Evolutionary conservation across 441 rosid species (phyloP), one percentile per base, ranked within the genome.

Genomic region (Erodium trifolium): DNA sequence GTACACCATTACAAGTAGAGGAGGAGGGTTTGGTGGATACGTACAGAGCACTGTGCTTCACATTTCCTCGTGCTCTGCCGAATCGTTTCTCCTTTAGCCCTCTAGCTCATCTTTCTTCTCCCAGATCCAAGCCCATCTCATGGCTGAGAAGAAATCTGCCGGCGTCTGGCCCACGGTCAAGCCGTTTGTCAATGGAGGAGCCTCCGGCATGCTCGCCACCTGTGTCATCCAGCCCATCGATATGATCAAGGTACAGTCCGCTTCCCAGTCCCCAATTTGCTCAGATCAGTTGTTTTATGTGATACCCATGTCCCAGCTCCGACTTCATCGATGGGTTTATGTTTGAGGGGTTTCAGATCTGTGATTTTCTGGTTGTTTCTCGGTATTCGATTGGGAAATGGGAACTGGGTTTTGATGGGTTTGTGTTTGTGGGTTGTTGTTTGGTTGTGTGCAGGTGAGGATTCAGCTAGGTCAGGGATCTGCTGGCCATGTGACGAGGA

Each of bases 201-300:
- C 90, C 67, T 88, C 99, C 57, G 99, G 99, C 19, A 94, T 94
- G 99, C 97, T 92, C 65, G 99, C 99, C 35, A 94, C 99, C 78
- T 90, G 96, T 78, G 98, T 90, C 76, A 86, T 94, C 75, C 99
- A 94, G 73, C 99, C 99, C 67, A 76, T 93, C 76, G 99, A 93
- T 64, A 93, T 93, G 99, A 71, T 93, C 78, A 93, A 94, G 99
- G 98, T 94, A 75, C 35, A 5, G 14, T 10, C 23, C 14, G 63
- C 3, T 65, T 1, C 17, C 2, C 31, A 16, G 4, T 60, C 67
- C 8, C 69, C 18, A n/a, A 27, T 72, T 10, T n/a, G 29, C n/a
- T 55, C 31, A 1, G 65, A 63, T 29, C n/a, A 59, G 31, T 43
- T 7, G 29, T 14, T 43, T 43, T 43, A 2, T 9, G 11, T 12